Base-by-base conservation (phyloP, 306 rosid species). In the Canavalia gladiata region DNA sequence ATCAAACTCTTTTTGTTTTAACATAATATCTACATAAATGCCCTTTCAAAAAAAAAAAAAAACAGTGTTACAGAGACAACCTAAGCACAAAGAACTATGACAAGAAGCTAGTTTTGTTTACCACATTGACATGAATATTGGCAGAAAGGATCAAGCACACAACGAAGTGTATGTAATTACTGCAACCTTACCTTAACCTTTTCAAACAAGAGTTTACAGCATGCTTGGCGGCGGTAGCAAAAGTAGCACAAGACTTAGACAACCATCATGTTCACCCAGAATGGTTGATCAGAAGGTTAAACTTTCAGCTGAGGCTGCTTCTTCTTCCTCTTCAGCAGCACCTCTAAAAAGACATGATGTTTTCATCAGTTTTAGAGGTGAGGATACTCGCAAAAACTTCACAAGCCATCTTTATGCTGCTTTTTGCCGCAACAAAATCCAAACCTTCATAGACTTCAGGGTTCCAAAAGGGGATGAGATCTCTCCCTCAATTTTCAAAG, bases 351-450 rank as follows among this genome's bases (percentile, higher is more conserved):
- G 10, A 63, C 51, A 76, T 5, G 81, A 76, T 35, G 81, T 76
- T 28, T 76, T 63, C 1, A 76, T 76, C 39, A 76, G 81, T 47
- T 76, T 76, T 47, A 76, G 80, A 76, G 80, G 80, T 5, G 71
- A 75, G 59, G 80, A 76, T 30, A 76, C 81, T 0, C 81, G 81
- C 52, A 49, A 76, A 13, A 63, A 29, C 51, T 76, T 76, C 73
- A 76, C 50, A 49, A 76, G 81, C 73, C 81, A 76, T 50, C 81
- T 76, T 37, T 5, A 64, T 63, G 62, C 73, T 4, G 72, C 81
- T 28, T 35, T 76, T 34, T 1, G 6, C 52, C 41, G 33, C 12
- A 49, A 25, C 41, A 76, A 63, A 4, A 76, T 76, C 50, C 81
- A 63, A 76, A 29, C 51, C 63, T 76, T 76, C 81, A 76, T 76